Base-by-base conservation (phyloP, 139 green algal species). In the Haematococcus lacustris region DNA sequence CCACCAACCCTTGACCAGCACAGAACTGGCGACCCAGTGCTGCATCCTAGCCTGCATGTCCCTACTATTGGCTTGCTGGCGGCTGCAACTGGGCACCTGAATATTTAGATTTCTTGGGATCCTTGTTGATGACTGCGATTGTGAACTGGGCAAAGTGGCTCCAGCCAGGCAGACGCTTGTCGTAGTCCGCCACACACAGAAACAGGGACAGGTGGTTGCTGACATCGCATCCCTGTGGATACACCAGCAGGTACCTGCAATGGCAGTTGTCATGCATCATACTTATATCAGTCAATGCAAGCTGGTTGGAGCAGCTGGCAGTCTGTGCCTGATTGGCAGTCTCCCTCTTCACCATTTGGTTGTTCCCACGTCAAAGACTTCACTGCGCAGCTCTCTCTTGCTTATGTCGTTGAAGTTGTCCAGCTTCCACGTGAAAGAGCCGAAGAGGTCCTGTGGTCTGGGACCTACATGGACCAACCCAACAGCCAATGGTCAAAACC, bases 61-160 rank as follows among this genome's bases (percentile, higher is more conserved):
- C n/a, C n/a, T n/a, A n/a, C n/a, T n/a, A n/a, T n/a, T n/a, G n/a
- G n/a, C n/a, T n/a, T n/a, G n/a, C n/a, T n/a, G n/a, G n/a, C n/a
- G n/a, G n/a, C n/a, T n/a, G n/a, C n/a, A n/a, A n/a, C n/a, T n/a
- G n/a, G 57, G 59, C 38, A 93, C 88, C 88, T 67, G 88, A 94
- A 77, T 98, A 98, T 76, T 98, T 98, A 38, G 83, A 93, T 81
- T 97, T 97, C 81, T 98, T 98, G 0, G 94, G 91, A 83, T 98
- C 94, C 72, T 94, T 94, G 86, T 98, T 98, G 17, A 98, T 93
- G 26, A 98, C 94, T 5, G 94, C 94, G 62, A 98, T 98, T 9
- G 94, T 98, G 82, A 98, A 98, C 82, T 98, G 94, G 3, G 94
- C 94, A 87, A 98, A 98, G 67, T 98, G 94, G 57, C 85, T 94